Base-by-base conservation (phyloP, 2,329 filamentous ascomycete genomes). In the Lojkania enalia region DNA sequence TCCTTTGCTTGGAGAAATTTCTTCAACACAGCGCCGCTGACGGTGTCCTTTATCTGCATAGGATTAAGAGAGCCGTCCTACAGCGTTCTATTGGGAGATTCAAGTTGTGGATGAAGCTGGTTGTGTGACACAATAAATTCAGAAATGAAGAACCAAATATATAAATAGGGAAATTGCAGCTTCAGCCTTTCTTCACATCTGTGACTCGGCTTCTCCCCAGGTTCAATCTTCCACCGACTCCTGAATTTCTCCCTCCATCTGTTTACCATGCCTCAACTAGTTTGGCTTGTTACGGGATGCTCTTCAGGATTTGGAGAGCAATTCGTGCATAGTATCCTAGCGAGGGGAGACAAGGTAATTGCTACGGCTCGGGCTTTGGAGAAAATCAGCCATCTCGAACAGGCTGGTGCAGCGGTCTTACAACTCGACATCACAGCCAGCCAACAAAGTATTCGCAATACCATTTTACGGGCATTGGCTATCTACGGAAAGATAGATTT, bases 271-370 rank as follows among this genome's bases (percentile, higher is more conserved):
- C 7, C 39, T 12, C 30, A 31, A 21, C 48, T 41, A n/a, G 63
- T 74, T 16, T 76, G 72, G 71, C 63, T 76, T 47, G 72, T 77
- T 45, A 76, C 69, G 5, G 74, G 73, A 11, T 65, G 66, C 1
- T 73, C 72, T 19, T 64, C 57, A 6, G 74, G 74, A 35, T 60
- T 77, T 43, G 74, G 75, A 29, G 57, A 68, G 12, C 52, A 63
- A 35, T 57, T 76, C 13, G 62, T 62, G 19, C 63, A 71, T 18
- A 54, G 60, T 4, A 66, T 61, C 14, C 66, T 74, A 35, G 49
- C 53, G 5, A 61, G 63, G 3, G 71, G 73, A 3, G 69, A 77
- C 46, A 62, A 55, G 13, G 74, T 76, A 27, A 66, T 77, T 29
- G 73, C 71, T 3, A 64, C 73, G 2, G 64, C 70, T 6, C 71